Conservation (phyloP, 2,329 filamentous ascomycete species). For the Myriosclerotinia curreyana region DNA sequence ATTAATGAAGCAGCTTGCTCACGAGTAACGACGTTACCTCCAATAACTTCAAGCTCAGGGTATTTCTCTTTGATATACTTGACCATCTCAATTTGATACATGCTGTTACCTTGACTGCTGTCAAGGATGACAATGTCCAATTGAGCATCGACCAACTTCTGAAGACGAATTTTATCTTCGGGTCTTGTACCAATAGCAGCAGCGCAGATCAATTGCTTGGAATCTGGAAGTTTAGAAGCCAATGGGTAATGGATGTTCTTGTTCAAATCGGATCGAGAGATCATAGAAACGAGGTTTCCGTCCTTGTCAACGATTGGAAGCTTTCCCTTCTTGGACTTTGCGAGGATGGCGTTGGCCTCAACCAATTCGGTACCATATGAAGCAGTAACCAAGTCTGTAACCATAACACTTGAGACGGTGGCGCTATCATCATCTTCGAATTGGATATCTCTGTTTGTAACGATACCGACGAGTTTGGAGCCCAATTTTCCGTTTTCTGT, state of each 20-base stretch:
- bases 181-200: slow-evolving; percentile 93
- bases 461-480: slow-evolving; percentile 94
- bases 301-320: slow-evolving; percentile 83
- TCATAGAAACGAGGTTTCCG: slow-evolving; percentile 85
- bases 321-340: slow-evolving; percentile 97
- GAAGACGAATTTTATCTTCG: slow-evolving; percentile 82
- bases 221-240: slow-evolving; percentile 92
- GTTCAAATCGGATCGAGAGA: slow-evolving; percentile 92
- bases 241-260: slow-evolving; percentile 98
- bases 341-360: slow-evolving; percentile 90
- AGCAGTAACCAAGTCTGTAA: slow-evolving; percentile 88
- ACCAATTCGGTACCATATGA: slow-evolving; percentile 74
- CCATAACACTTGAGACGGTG: slow-evolving; percentile 87
- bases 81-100: slow-evolving; percentile 99
- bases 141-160: slow-evolving; percentile 88
- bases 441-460: slow-evolving; percentile 97
- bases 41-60: slow-evolving; percentile 88
- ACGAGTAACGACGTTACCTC: slow-evolving; percentile 95
- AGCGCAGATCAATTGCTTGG: slow-evolving; percentile 95
- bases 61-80: slow-evolving; percentile 89
- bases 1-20: slow-evolving; percentile 93
- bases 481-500: slow-evolving; percentile 87
- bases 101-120: slow-evolving; percentile 95
- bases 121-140: slow-evolving; percentile 94
- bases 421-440: slow-evolving; percentile 76